phyloP scores from a whole-genome alignment of 371 early-diverging fungal species.

The Nematocida sp. region DNA sequence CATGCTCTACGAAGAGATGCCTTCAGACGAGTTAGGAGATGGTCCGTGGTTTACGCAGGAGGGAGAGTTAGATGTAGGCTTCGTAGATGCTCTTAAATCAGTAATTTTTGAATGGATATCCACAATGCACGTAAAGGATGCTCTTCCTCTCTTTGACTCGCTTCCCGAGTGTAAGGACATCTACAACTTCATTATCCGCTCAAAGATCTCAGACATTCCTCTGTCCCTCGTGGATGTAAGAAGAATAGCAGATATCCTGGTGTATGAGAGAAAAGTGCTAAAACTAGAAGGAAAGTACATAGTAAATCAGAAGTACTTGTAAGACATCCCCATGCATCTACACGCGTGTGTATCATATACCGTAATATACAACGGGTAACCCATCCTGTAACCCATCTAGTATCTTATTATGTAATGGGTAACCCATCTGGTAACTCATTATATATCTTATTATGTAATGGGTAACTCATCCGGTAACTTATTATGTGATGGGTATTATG shows the following conservation, averaged over 20 bases:
- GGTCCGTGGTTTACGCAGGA: conserved; percentile 87
- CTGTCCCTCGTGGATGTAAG: conserved; percentile 74
- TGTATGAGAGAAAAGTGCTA: conserved; percentile 80
- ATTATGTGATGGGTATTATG: too few species aligned
- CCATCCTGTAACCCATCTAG: too few species aligned
- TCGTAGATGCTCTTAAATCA: conserved; percentile 75
- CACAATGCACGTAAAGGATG: conserved; percentile 67
- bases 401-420: too few species aligned
- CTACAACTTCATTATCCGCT: conserved; percentile 50
- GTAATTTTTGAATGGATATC: conserved; percentile 74
- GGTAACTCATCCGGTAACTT: too few species aligned
- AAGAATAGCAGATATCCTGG: conserved; percentile 75
- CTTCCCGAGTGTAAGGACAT: conserved; percentile 51
- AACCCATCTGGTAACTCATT: too few species aligned
- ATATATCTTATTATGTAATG: too few species aligned
- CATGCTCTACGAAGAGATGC: conserved; percentile 79
- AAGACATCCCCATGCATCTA: too few species aligned
- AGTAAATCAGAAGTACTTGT: too few species aligned
- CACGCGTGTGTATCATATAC: too few species aligned
- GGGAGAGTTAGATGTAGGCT: conserved; percentile 84
- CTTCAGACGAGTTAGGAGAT: conserved; percentile 85
- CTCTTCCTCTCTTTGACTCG: conserved; percentile 41
- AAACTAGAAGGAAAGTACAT: conserved; percentile 57
- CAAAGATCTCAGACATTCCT: conserved; percentile 67
- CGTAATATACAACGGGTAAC: too few species aligned